Base-by-base conservation (phyloP, 2,329 filamentous ascomycete species). In the Ustulina deusta region DNA sequence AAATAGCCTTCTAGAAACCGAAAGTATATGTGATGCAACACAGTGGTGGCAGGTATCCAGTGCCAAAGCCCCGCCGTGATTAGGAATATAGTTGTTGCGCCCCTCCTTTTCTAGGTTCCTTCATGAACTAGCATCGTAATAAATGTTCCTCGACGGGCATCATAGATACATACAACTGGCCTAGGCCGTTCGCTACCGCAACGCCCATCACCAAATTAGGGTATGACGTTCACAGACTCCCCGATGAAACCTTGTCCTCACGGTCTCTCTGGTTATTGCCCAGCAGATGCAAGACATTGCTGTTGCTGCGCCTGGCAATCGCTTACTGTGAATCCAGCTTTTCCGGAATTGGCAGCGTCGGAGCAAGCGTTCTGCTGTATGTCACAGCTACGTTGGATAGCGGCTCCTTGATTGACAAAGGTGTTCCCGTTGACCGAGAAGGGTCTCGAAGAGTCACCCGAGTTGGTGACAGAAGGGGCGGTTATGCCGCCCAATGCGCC, bases 361-460 rank as follows among this genome's bases (percentile, higher is more conserved):
- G 85, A 81, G 74, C 89, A 91, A 3, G 77, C 79, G 73, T 90
- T 90, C 80, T 88, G 86, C 80, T 91, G 87, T 66, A 89, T 84
- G 68, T 88, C 84, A 75, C 89, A 91, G 40, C 87, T 85, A 54
- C 89, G 83, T 78, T 89, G 84, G 46, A 85, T 79, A 22, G 89
- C 89, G 10, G 84, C 85, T 2, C 76, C 79, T 71, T 85, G 76
- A 75, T 85, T 85, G 44, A 85, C 84, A 75, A 91, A 91, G 42
- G 82, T 88, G 80, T 82, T 80, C 22, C 76, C 86, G 72, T 86
- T 85, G 66, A 89, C 86, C 25, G 77, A 71, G 78, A 90, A 90
- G 63, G 87, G 86, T 36, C 88, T 83, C 63, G 77, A 74, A 25
- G 78, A 68, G 64, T 74, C 71, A 44, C 73, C 74, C 32, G 72